Base-by-base conservation (phyloP, 768 basidiomycete genomes). In the Tricholoma furcatifolium region DNA sequence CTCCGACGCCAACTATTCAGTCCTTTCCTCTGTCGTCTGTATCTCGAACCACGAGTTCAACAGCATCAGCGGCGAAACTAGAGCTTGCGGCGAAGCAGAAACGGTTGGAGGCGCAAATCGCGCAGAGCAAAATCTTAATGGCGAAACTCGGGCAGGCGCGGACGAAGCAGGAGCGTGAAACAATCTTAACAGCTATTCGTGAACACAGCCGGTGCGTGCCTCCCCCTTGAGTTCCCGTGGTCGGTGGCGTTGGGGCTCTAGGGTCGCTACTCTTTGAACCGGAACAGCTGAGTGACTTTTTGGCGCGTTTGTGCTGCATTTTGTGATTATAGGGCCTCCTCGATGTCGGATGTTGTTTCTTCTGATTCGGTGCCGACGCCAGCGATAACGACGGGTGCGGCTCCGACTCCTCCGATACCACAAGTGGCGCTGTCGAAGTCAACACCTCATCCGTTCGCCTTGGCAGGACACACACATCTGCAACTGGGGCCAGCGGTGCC, bases 201-300 rank as follows among this genome's bases (percentile, higher is more conserved):
- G 75, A 80, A 65, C 73, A 72, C 58, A 77, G 69, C 57, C 74
- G 80, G 83, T 85, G 73, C 70, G 82, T 81, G 35, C 34, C 32
- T 34, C 43, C 43, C 54, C 41, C 50, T 46, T 62, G 42, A 47
- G 40, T 30, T 51, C 36, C 53, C 35, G 40, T 43, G 27, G 7
- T 27, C n/a, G 42, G 20, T 50, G 43, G 40, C 23, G 42, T 43
- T 41, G 45, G 15, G 44, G 18, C 27, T 43, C 54, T 45, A 48
- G 59, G 59, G 47, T 43, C 36, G 39, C 27, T 31, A 30, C 46
- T 17, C 32, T 43, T 44, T 46, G 17, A 10, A 18, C 30, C 43
- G 46, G 48, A 46, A 55, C 51, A 55, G 56, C 63, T 65, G 52
- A 68, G 64, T 59, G 48, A 51, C 54, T 54, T 51, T 51, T 48